A percentile compares a stretch with the other conserved stretches of the same genome.
phyloP scores from a whole-genome alignment of 1,284 basidiomycete genomes.

The Cutaneotrichosporon mucoides region DNA sequence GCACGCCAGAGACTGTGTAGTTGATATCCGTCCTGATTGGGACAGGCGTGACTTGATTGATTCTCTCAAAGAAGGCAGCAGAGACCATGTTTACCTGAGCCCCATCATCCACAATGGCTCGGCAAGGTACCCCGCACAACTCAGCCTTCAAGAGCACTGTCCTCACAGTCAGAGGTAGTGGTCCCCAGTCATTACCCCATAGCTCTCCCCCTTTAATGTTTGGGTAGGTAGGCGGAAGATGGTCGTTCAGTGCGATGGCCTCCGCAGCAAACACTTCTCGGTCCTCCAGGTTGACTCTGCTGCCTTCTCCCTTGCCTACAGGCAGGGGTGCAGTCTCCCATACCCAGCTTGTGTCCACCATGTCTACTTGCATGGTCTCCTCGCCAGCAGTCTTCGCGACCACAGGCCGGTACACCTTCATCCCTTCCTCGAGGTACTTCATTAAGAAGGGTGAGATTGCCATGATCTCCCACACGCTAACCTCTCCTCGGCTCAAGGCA shows the following conservation, averaged over 20 bases:
- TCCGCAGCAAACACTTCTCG: background rate
- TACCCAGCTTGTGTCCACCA: background rate
- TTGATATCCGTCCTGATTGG: background rate
- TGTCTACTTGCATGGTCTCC: background rate
- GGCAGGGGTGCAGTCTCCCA: background rate
- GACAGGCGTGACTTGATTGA: background rate
- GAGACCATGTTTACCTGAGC: constrained; percentile 6
- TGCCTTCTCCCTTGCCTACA: background rate
- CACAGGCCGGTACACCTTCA: background rate
- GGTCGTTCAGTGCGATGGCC: too few species aligned
- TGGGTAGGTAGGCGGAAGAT: too few species aligned
- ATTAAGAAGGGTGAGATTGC: background rate
- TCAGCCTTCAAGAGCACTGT: background rate
- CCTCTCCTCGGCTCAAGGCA: background rate
- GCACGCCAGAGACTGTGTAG: background rate
- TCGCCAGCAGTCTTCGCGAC: too few species aligned
- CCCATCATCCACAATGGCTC: constrained; percentile 6
- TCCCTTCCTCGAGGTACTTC: background rate
- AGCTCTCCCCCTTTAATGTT: background rate
- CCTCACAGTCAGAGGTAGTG: background rate
- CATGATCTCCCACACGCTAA: background rate
- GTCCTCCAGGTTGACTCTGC: background rate
- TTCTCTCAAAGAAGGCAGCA: background rate
- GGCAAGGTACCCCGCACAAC: background rate
- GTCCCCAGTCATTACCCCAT: background rate